Evolutionary conservation across 345 rosid genomes (phyloP), one percentile per base, ranked within the genome.

Genomic region (Stellera chamaejasme): DNA sequence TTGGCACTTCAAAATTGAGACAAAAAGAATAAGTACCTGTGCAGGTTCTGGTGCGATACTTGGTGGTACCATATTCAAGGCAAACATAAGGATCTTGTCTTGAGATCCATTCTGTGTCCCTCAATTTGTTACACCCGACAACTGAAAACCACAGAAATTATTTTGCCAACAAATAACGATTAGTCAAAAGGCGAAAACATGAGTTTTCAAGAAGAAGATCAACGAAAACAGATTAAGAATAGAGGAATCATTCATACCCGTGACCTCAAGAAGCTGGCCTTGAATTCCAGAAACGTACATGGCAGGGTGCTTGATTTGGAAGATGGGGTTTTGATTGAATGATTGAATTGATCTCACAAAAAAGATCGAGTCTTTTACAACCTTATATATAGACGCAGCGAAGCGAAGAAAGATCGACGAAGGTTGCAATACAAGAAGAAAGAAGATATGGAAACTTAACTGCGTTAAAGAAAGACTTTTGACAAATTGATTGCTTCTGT

Each of bases 231-330:
- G 27, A 28, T 4, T 4, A 27, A 16, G 2, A 32, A 26, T 2
- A 25, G 15, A 54, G 2, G 14, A 2, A 32, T 6, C 14, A 10
- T 43, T 27, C 56, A 41, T 62, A 81, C 83, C 81, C 2, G 81
- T 78, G 51, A 81, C 74, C 62, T 81, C 87, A 9, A 81, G 79
- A 56, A 80, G 76, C 43, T 76, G 61, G 45, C 83, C 83, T 50
- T 81, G 87, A 59, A 76, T 69, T 48, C 83, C 79, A 9, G 76
- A 66, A 54, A 71, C 27, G 5, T 65, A 59, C 82, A 77, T 73
- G 52, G 62, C 39, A 39, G 12, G 3, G 54, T 13, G 19, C 1
- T 39, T 50, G 39, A 2, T 28, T 39, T 44, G 27, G 45, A 36
- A 52, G 19, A 15, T 46, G 51, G 23, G 13, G 7, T 2, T 15